Conservation (phyloP, 1,284 basidiomycete species). For the Bondarzewia mesenterica region DNA sequence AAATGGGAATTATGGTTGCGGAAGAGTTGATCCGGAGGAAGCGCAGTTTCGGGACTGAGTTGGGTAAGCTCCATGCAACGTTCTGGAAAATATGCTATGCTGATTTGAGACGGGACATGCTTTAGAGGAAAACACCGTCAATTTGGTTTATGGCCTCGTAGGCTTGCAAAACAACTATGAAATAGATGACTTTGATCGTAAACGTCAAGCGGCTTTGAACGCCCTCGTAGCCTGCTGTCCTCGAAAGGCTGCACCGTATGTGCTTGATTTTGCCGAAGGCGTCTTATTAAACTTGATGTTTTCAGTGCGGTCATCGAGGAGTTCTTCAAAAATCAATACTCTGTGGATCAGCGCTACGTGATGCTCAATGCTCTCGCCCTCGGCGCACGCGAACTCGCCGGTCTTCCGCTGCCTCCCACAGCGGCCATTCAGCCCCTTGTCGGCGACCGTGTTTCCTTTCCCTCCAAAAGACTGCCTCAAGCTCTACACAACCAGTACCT, state of each 20-base stretch:
- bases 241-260: slow-evolving; percentile 70
- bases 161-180: slow-evolving; percentile 82
- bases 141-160: slow-evolving; percentile 69
- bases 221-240: slow-evolving; percentile 81
- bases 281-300: neutral
- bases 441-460: slow-evolving; percentile 47
- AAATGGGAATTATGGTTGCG: slow-evolving; percentile 70
- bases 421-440: slow-evolving; percentile 22
- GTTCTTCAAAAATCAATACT: slow-evolving; percentile 90
- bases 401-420: slow-evolving; percentile 45
- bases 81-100: too few relatives aligned
- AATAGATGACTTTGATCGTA: slow-evolving; percentile 70
- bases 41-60: slow-evolving; percentile 73
- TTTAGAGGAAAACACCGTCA: slow-evolving; percentile 83
- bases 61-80: too few relatives aligned
- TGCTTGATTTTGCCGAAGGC: slow-evolving; percentile 13
- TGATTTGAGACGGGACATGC: slow-evolving; percentile 6
- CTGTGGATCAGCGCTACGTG: slow-evolving; percentile 73
- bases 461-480: slow-evolving; percentile 72
- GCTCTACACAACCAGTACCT: slow-evolving; percentile 65
- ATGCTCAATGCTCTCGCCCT: slow-evolving; percentile 84
- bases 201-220: slow-evolving; percentile 68
- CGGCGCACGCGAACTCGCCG: slow-evolving; percentile 80
- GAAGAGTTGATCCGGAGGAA: slow-evolving; percentile 81
- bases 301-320: slow-evolving; percentile 80